Evolutionary conservation across 1,284 basidiomycete species (phyloP), one percentile per base, ranked within the genome.

Genomic region (Malassezia equina): DNA sequence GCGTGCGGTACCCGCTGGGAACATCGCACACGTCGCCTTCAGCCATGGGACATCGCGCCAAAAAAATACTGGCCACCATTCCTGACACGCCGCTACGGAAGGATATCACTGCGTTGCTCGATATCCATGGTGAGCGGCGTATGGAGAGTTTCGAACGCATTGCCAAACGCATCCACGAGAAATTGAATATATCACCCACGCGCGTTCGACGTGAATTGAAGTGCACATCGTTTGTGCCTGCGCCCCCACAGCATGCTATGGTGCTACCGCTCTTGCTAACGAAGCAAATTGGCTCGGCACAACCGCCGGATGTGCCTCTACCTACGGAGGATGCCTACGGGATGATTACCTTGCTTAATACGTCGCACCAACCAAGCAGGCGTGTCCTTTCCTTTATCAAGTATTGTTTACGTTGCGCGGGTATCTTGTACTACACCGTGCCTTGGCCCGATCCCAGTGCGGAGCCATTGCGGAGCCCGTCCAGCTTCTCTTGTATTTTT

Each of bases 1-100:
- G 78, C 19, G 65, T 72, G 33, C 76, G 78, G 21, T 81, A 80
- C 58, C 80, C 80, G 1, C 74, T 81, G 47, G 80, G 80, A 2
- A 75, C 79, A 2, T 69, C 75, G 6, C 80, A 81, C 61, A 73
- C 75, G 7, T 78, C 77, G 11, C 63, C 77, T 1, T 71, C 76
- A 6, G 65, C 77, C 49, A 78, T 81, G 76, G 64, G 70, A 12
- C 77, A 78, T 55, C 71, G 77, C 15, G 77, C 76, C 2, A 75
- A 77, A 44, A 77, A 78, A 24, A 68, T 78, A 5, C 65, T 80
- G 3, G 67, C 76, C 50, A 71, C 75, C 50, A 66, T 80, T 25
- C 69, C 75, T 52, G 72, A 76, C 54, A 40, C 55, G 31, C 47
- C 59, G 24, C 73, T 81, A 8, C 71, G 79, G 2, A 67, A 69